Evolutionary conservation across 2,329 filamentous ascomycete species (phyloP), one percentile per base, ranked within the genome.

Genomic region (Aschersonia sp.): DNA sequence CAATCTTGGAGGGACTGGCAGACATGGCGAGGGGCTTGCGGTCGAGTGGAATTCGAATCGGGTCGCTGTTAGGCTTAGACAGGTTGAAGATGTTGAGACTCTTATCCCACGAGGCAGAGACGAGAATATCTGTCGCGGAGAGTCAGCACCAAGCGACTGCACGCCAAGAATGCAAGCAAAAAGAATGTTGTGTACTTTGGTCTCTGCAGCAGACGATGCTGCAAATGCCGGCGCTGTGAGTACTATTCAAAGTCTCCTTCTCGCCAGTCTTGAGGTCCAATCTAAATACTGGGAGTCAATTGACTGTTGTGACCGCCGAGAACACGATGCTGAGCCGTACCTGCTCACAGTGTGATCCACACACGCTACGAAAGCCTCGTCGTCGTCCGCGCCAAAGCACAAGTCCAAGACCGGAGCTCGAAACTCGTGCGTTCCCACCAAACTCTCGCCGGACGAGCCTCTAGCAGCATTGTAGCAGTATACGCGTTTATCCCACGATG

Each of bases 81-180:
- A 82, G 71, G 58, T 84, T 75, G 70, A 95, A 87, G 50, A 96
- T 74, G 63, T 95, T 89, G 43, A 98, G 74, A 5, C 86, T 95
- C 52, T 77, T 81, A 65, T 98, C 91, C 92, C 92, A 98, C 5
- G 89, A 94, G 47, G 86, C 85, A 48, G 89, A 95, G 54, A 97
- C 74, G 50, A 98, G 76, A 52, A 96, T 72, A 45, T 77, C 78
- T 81, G 6, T 6, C 10, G 40, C 6, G 20, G 6, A 42, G 40
- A 12, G 40, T 42, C n/a, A 42, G 40, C 40, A 5, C n/a, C 6
- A 12, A 12, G 9, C 10, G 9, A n/a, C 40, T 6, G 2, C 6
- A 12, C 40, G 4, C 53, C 7, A 5, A 43, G 60, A 53, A 44
- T 20, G 46, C 31, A 31, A 30, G 44, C 35, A 43, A 43, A 31